phyloP scores from a whole-genome alignment of 305 asterid genomes.

The Solanum chacoense region DNA sequence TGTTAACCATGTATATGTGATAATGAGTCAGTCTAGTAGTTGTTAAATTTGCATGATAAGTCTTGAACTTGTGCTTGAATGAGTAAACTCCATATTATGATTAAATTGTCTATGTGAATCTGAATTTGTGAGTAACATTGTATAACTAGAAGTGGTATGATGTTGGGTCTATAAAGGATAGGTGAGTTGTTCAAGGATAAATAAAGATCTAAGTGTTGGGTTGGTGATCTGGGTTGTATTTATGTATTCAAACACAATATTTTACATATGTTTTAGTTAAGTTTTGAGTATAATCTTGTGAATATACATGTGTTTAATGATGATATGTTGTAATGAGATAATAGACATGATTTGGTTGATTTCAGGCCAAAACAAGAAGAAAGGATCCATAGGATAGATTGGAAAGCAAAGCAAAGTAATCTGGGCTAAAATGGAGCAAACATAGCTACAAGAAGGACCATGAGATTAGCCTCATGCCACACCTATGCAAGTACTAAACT shows the following conservation, averaged over 20 bases:
- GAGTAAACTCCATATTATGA: background rate
- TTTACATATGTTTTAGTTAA: background rate
- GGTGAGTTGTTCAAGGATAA: background rate
- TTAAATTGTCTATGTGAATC: background rate
- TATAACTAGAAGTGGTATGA: background rate
- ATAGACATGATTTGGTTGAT: background rate
- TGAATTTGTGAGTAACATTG: background rate
- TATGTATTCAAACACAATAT: background rate
- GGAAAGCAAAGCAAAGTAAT: background rate
- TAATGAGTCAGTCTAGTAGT: too few species aligned
- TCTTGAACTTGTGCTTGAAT: background rate
- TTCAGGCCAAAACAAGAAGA: background rate
- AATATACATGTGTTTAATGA: background rate
- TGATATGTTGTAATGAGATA: background rate
- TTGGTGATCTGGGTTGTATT: background rate
- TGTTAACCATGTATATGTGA: background rate
- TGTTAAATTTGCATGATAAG: background rate
- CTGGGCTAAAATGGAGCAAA: background rate
- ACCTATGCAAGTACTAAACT: too few species aligned
- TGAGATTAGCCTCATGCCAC: background rate
- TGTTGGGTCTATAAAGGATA: background rate
- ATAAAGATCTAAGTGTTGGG: background rate
- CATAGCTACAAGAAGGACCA: background rate
- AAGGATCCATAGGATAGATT: background rate
- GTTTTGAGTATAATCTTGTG: background rate